Conservation (phyloP, 2,329 filamentous ascomycete species). For the Camillea tinctor region DNA sequence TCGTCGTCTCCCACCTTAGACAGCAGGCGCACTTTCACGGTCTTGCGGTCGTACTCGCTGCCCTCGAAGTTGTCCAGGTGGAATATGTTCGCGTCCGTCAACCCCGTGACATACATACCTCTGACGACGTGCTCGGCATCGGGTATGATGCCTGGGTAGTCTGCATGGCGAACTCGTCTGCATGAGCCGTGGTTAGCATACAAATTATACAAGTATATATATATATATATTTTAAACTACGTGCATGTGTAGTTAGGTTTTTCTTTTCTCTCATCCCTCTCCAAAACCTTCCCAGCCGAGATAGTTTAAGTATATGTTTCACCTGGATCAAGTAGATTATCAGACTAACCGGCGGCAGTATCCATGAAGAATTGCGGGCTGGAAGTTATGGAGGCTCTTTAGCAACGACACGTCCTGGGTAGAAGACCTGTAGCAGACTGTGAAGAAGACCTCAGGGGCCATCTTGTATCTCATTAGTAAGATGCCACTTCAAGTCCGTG, state of each 20-base stretch:
- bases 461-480: constrained; percentile 48
- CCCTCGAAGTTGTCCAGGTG: constrained; percentile 85
- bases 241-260: too few relatives aligned
- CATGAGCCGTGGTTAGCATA: background rate
- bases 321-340: too few relatives aligned
- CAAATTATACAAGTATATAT: background rate
- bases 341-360: constrained; percentile 59
- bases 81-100: constrained; percentile 73
- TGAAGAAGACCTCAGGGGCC: constrained; percentile 83
- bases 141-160: constrained; percentile 78
- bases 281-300: too few relatives aligned
- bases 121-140: constrained; percentile 59
- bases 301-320: too few relatives aligned
- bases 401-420: constrained; percentile 43
- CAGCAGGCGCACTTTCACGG: constrained; percentile 37
- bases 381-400: constrained; percentile 59
- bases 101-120: constrained; percentile 73
- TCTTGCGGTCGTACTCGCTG: constrained; percentile 45
- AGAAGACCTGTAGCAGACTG: constrained; percentile 70
- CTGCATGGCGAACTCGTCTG: constrained; percentile 60
- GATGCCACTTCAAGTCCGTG: background rate
- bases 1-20: constrained; percentile 36
- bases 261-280: too few relatives aligned
- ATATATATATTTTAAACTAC: too few relatives aligned
- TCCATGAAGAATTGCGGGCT: constrained; percentile 71